Percentiles rank a stretch among this genome's conserved stretches.
These are phyloP conservation scores for Casuarina cunninghamiana DNA, from an alignment of 306 rosid genomes.

Conservation along the genomic window DNA sequence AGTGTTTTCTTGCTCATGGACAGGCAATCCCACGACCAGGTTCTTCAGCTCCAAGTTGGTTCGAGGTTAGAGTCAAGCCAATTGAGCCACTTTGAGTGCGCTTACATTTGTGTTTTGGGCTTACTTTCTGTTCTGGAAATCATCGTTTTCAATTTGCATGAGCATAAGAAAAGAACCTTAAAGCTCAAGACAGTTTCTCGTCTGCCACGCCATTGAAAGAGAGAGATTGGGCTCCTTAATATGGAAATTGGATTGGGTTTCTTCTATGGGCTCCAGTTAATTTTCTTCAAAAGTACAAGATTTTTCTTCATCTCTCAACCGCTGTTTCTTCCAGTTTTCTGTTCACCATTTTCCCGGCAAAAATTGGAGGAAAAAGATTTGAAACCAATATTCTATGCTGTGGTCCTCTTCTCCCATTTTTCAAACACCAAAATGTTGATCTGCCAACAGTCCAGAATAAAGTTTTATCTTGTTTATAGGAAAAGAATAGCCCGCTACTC, in stretches of 20 bases:
- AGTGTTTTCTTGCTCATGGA: constrained; percentile 20
- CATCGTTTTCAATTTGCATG: background rate
- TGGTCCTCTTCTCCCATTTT: background rate
- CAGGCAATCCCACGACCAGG: constrained; percentile 19
- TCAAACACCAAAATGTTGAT: background rate
- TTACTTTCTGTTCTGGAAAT: no score
- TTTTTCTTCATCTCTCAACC: background rate
- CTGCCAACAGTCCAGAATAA: background rate
- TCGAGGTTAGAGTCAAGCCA: constrained; percentile 18
- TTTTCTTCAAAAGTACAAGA: background rate
- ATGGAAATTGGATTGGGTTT: background rate
- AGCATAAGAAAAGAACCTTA: background rate
- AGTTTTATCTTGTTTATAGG: background rate
- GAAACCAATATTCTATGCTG: background rate
- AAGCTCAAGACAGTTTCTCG: background rate
- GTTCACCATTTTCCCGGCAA: no score
- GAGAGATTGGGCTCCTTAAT: background rate
- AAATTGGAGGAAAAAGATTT: background rate
- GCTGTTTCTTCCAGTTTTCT: no score
- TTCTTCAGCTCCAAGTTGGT: constrained; percentile 17
- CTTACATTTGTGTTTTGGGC: no score
- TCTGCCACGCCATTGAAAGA: no score
- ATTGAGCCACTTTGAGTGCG: background rate
- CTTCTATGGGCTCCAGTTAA: no score
- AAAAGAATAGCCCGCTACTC: background rate